A percentile compares a stretch with the other conserved stretches of the same genome.
These are phyloP conservation scores for Leptosphaerulina australis DNA, from an alignment of 2,329 filamentous ascomycete genomes.

Conservation along the genomic window DNA sequence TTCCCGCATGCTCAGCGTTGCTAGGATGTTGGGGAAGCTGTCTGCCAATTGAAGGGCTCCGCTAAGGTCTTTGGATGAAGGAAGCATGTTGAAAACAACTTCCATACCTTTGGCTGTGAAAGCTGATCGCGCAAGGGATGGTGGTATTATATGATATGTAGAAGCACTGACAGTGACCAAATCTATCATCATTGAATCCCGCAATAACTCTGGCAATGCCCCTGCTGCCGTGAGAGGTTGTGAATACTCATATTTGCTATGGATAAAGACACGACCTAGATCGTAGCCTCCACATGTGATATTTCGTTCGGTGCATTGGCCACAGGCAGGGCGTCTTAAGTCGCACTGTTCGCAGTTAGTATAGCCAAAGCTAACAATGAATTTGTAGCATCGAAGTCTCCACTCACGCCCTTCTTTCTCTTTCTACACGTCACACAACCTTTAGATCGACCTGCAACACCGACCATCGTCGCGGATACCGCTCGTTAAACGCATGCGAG, in stretches of 20 bases:
- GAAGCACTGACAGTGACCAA: slow-evolving; percentile 10
- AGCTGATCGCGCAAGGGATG: slow-evolving; percentile 28
- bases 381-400: background rate
- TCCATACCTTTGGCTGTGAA: slow-evolving; percentile 32
- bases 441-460: slow-evolving; percentile 42
- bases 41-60: slow-evolving; percentile 5
- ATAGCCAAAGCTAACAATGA: background rate
- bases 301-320: slow-evolving; percentile 64
- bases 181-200: slow-evolving; percentile 1
- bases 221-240: too few species aligned
- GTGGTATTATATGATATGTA: slow-evolving; percentile 10
- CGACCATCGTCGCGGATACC: slow-evolving; percentile 24
- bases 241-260: slow-evolving; percentile 18
- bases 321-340: slow-evolving; percentile 65
- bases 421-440: slow-evolving; percentile 41
- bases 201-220: too few species aligned
- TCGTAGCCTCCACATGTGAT: slow-evolving; percentile 69
- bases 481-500: background rate
- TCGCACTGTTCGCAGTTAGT: slow-evolving; percentile 58
- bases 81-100: slow-evolving; percentile 31
- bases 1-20: slow-evolving; percentile 28
- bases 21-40: slow-evolving; percentile 24
- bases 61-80: slow-evolving; percentile 15
- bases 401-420: slow-evolving; percentile 63
- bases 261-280: slow-evolving; percentile 66